These are phyloP conservation scores for Symbiodinium natans DNA, from an alignment of 73 alveolate species.

Conservation along the genomic window DNA sequence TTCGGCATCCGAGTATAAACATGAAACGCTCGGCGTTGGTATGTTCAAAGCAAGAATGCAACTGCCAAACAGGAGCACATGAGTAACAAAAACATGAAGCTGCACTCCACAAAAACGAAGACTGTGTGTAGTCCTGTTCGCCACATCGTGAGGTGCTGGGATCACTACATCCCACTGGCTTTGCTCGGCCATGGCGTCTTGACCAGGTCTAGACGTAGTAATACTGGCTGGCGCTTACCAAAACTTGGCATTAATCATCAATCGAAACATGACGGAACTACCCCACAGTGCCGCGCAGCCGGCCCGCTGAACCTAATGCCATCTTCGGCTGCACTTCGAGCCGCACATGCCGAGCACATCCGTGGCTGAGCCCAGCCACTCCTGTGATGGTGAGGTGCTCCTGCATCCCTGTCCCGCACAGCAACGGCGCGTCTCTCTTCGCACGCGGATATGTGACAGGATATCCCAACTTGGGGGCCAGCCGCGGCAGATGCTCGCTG, in stretches of 20 bases:
- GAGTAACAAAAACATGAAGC: not conserved
- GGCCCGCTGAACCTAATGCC: slow-evolving; percentile 20
- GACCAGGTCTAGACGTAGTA: too few species aligned
- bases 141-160: too few species aligned
- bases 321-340: not conserved
- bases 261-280: not conserved
- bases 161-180: too few species aligned
- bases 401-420: slow-evolving; percentile 13
- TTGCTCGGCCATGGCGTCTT: too few species aligned
- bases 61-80: not conserved
- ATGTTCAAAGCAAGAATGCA: not conserved
- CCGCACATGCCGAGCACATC: not conserved
- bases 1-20: too few species aligned
- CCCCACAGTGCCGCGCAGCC: slow-evolving; percentile 72
- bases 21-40: too few species aligned
- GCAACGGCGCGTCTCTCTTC: not conserved
- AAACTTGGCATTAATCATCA: too few species aligned
- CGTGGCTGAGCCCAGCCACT: not conserved
- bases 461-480: not conserved
- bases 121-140: too few species aligned
- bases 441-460: not conserved
- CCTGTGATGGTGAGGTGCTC: slow-evolving; percentile 58
- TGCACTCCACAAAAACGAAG: too few species aligned
- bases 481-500: slow-evolving; percentile 48
- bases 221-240: too few species aligned